Base-by-base conservation (phyloP, 495 filamentous ascomycete genomes). In the Tetracladium setigerum region DNA sequence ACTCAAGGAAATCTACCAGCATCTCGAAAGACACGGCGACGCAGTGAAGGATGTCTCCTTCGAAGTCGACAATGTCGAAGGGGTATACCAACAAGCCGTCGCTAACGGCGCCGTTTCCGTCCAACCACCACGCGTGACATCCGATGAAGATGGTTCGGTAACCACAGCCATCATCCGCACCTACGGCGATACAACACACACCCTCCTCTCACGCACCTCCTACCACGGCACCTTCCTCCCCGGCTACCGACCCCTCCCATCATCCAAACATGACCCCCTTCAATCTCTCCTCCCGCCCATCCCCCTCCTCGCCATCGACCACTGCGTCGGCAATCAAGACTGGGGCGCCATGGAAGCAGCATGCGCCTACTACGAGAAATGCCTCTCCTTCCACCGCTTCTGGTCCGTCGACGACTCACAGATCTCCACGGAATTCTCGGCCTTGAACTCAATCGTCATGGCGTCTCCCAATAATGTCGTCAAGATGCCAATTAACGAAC, bases 401-500 rank as follows among this genome's bases (percentile, higher is more conserved):
- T 95, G 90, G 89, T 84, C 77, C 31, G 88, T 95, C 30, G 89
- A 95, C 62, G 89, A 95, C 66, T 82, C 71, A 49, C 73, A 89
- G 52, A 86, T 95, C 60, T 86, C 78, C 73, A 94, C 88, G 59
- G 88, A 92, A 53, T 95, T 83, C 75, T 87, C 83, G 12, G 86
- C 89, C 4, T 70, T 95, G 19, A 83, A 81, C 60, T 83, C 77
- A 56, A 79, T 95, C 53, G 90, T 95, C 55, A 92, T 95, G 87
- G 78, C 87, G 11, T 84, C 79, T 1, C 77, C 81, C n/a, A 84
- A 85, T 64, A 81, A 87, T 38, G 59, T 81, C 5, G 83, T 95
- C 54, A 95, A 95, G 64, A 95, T 95, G 86, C 90, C 90, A 54
- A 91, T 96, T 75, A 95, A 95, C 73, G 88, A 96, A 68, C 90